phyloP scores from a whole-genome alignment of 345 rosid species.

The Brassica napus region DNA sequence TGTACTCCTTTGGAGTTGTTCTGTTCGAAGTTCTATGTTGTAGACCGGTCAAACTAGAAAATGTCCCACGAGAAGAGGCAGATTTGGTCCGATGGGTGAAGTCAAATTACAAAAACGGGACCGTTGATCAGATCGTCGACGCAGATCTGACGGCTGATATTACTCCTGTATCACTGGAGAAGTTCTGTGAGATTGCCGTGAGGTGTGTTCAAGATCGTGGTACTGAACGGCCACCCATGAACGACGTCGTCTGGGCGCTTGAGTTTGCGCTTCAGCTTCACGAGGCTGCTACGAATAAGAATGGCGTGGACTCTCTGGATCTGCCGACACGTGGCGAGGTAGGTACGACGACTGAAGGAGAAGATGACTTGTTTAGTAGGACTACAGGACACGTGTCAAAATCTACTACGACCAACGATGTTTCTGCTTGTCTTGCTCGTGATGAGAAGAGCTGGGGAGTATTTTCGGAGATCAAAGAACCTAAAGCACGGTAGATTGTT shows the following conservation, averaged over 20 bases:
- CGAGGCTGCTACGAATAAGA: not conserved
- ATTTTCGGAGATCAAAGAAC: constrained; percentile 28
- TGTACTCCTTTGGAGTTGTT: not conserved
- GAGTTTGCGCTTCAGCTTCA: not conserved
- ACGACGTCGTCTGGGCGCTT: constrained; percentile 9
- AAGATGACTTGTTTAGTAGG: constrained; percentile 21
- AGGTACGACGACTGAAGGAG: constrained; percentile 25
- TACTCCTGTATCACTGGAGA: constrained; percentile 40
- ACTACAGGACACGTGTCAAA: constrained; percentile 12
- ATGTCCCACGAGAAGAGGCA: constrained; percentile 33
- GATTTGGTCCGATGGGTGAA: constrained; percentile 49
- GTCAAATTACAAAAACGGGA: constrained; percentile 33
- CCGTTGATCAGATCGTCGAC: constrained; percentile 47
- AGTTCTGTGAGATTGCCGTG: constrained; percentile 23
- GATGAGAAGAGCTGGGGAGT: not conserved
- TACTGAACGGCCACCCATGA: not conserved
- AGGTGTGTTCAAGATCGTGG: not conserved
- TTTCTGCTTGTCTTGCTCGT: not conserved
- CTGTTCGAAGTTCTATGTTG: not conserved
- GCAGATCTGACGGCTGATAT: constrained; percentile 39
- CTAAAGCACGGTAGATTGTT: constrained; percentile 20
- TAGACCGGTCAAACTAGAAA: not conserved
- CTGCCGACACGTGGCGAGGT: constrained; percentile 1
- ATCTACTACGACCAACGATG: constrained; percentile 11
- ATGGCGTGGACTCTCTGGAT: not conserved